Evolutionary conservation across 1,284 basidiomycete species (phyloP), one percentile per base, ranked within the genome.

Genomic region (Grifola frondosa): DNA sequence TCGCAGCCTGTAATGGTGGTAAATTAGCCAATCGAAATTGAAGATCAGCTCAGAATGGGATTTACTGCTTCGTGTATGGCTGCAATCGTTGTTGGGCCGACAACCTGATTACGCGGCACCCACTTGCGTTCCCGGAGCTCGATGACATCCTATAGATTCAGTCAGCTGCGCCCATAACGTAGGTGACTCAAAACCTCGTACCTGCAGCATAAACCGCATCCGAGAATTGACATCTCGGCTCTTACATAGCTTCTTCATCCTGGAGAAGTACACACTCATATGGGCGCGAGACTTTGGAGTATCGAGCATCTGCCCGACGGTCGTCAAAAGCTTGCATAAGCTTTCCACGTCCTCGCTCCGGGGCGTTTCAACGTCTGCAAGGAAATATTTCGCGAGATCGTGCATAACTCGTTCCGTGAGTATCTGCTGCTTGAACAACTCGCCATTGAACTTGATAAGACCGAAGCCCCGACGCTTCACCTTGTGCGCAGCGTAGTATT

Each of bases 291-390:
- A 89, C 72, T 91, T 93, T 21, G 68, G 65, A 0, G 81, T 81
- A 61, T 97, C 95, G 48, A 97, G 80, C 25, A 80, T 71, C 48
- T 76, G 73, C 40, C 96, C 96, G 45, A 97, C 90, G 6, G 94
- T 98, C 29, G 85, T 80, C 48, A 98, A 69, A 41, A 98, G 78
- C 67, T 94, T 92, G 77, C 91, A 96, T 49, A 97, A 78, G 37
- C 88, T 92, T 74, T 98, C 96, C 56, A 98, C 90, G 62, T 97
- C 95, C 70, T 97, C 96, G 69, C 98, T 96, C 62, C 97, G 93
- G 1, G 95, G 95, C 59, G 91, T 90, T 48, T 91, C 85, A 45
- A 95, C 87, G 62, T 97, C 97, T 50, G 85, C 81, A 23, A 98
- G 76, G 9, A 98, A 78, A 68, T 94, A 93, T 78, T 94, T 91